phyloP scores from a whole-genome alignment of 352 stramenopile genomes.

The Phytophthora litchii region DNA sequence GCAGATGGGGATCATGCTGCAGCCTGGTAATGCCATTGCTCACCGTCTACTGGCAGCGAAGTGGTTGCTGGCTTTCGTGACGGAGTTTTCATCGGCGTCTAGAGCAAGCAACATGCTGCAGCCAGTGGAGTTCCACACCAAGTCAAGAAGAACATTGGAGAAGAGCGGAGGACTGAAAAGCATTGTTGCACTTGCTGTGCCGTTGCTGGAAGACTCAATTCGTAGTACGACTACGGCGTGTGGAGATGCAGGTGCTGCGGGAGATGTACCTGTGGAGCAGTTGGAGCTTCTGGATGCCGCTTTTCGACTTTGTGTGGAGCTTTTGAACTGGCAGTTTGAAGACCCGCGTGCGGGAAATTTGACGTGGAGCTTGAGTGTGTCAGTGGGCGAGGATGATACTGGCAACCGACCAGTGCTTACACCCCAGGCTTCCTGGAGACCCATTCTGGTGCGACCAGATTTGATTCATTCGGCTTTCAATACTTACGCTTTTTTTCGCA shows the following conservation, averaged over 20 bases:
- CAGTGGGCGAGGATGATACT: conserved; percentile 34
- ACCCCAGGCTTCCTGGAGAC: conserved; percentile 71
- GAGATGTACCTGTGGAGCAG: conserved; percentile 59
- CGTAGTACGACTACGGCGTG: conserved; percentile 57
- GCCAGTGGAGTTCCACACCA: conserved; percentile 85
- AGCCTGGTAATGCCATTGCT: conserved; percentile 29
- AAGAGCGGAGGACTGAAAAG: conserved; percentile 61
- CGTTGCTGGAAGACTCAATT: conserved; percentile 77
- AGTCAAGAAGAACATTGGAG: conserved; percentile 65
- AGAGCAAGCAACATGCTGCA: conserved; percentile 81
- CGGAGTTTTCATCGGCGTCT: conserved; percentile 84
- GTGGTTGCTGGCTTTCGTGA: conserved; percentile 85
- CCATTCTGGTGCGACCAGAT: conserved; percentile 66
- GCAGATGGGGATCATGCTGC: conserved; percentile 78
- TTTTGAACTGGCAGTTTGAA: conserved; percentile 82
- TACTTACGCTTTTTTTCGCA: conserved; percentile 83
- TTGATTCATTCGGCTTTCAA: conserved; percentile 89
- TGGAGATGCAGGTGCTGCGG: conserved; percentile 33
- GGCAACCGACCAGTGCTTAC: conserved; percentile 48
- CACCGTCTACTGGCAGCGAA: conserved; percentile 75
- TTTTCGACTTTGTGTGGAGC: conserved; percentile 78
- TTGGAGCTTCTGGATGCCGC: conserved; percentile 77
- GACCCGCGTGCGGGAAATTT: conserved; percentile 64
- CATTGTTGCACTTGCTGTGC: conserved; percentile 63
- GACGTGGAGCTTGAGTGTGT: conserved; percentile 66